Evolutionary conservation across 164 flowering plant species (phyloP).

Genomic region (Cinnamomum micranthum): DNA sequence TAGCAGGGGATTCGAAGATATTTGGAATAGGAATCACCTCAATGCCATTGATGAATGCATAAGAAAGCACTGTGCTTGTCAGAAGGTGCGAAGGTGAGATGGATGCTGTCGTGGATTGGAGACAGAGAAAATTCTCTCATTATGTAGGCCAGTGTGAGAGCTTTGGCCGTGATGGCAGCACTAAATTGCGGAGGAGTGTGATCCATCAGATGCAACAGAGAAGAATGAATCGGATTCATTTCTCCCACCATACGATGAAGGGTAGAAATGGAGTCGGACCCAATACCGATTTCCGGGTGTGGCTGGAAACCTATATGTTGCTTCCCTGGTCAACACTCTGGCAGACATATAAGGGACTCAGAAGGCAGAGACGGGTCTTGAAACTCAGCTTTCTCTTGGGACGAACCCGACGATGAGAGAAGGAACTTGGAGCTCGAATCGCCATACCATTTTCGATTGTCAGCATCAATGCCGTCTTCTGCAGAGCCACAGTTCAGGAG

Average conservation of each 20-base stretch:
- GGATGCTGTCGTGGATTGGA: slow-evolving; percentile 23
- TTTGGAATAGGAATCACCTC: slow-evolving; percentile 57
- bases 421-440: slow-evolving; percentile 39
- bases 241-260: slow-evolving; percentile 42
- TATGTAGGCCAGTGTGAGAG: slow-evolving; percentile 65
- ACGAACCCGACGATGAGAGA: slow-evolving; percentile 16
- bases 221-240: slow-evolving; percentile 42
- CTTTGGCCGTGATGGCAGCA: slow-evolving; percentile 62
- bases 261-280: slow-evolving; percentile 75
- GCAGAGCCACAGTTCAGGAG: slow-evolving; percentile 41
- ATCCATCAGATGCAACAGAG: slow-evolving; percentile 35
- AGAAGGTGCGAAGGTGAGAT: slow-evolving; percentile 52
- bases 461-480: slow-evolving; percentile 26
- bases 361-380: slow-evolving; percentile 74
- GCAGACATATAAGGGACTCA: slow-evolving; percentile 63
- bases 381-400: slow-evolving; percentile 20
- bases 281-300: slow-evolving; percentile 22
- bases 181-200: slow-evolving; percentile 62
- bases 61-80: slow-evolving; percentile 27
- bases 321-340: slow-evolving; percentile 40
- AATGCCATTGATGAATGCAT: slow-evolving; percentile 77
- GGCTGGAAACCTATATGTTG: slow-evolving; percentile 38
- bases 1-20: slow-evolving; percentile 29
- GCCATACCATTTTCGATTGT: slow-evolving; percentile 45
- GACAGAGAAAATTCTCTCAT: slow-evolving; percentile 44